Base-by-base conservation (phyloP, 768 basidiomycete species). In the Tulasnella sp. region DNA sequence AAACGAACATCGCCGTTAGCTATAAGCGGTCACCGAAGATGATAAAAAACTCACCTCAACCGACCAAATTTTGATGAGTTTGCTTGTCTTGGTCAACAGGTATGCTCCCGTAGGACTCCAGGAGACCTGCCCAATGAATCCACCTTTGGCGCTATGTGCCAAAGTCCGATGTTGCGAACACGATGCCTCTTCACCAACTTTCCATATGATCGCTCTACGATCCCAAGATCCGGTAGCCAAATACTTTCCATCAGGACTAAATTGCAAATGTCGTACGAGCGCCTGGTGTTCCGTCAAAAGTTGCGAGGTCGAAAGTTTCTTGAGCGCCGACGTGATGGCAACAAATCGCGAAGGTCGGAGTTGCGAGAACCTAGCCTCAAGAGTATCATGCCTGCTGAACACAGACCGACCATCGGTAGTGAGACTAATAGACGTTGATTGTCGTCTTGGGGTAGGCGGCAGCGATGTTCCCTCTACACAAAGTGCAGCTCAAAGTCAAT, bases 121-220 rank as follows among this genome's bases (percentile, higher is more conserved):
- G 27, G 80, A 81, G 28, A 84, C 82, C 63, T 83, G 82, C 29
- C 77, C 75, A 28, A 83, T 77, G 62, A 84, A 83, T n/a, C 45
- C 52, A 33, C 79, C 79, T 55, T 75, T 72, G 4, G 78, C 68
- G n/a, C n/a, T n/a, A 59, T 84, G 81, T 0, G 77, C 77, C 16
- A 85, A 70, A 13, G 75, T 71, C 35, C 79, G 74, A 58, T 82
- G 79, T 2, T 70, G 66, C n/a, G 67, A 63, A n/a, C n/a, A n/a
- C n/a, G n/a, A n/a, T 54, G 78, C 75, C 9, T 75, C 72, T 48
- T 77, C 72, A 3, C 32, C 49, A 31, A 48, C 57, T 25, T n/a
- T 19, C 34, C 31, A 27, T 3, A 41, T 10, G 33, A 54, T 50
- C 29, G 27, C 43, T 19, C 53, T n/a, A 12, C 37, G 13, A 33